Conservation (phyloP, 2,329 filamentous ascomycete species). For the Fusarium sp. region DNA sequence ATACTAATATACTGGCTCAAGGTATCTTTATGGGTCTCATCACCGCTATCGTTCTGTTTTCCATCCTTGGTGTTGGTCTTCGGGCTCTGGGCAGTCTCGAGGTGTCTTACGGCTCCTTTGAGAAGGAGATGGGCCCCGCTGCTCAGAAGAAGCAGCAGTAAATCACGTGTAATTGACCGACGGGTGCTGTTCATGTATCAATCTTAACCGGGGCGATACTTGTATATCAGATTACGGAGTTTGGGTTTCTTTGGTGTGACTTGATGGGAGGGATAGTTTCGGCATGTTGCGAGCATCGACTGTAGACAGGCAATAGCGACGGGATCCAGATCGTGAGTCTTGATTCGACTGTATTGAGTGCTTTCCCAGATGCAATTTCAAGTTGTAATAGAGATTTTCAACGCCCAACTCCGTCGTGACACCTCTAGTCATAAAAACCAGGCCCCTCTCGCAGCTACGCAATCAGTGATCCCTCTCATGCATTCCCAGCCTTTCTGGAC, state of each 20-base stretch:
- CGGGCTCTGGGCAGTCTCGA: conserved; percentile 81
- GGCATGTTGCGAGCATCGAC: conserved; percentile 37
- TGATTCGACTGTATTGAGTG: conserved; percentile 21
- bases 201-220: conserved; percentile 22
- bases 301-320: conserved; percentile 37
- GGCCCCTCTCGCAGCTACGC: conserved; percentile 1
- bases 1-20: conserved; percentile 51
- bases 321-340: conserved; percentile 17
- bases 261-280: conserved; percentile 41
- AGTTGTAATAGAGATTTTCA: conserved; percentile 28
- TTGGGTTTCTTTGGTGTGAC: conserved; percentile 44
- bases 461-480: neutral
- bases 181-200: conserved; percentile 26
- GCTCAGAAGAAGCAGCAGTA: conserved; percentile 79
- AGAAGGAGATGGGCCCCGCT: conserved; percentile 92
- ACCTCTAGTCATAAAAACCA: conserved; percentile 15
- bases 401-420: conserved; percentile 44
- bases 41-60: conserved; percentile 75
- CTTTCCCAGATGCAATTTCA: conserved; percentile 30
- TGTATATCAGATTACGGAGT: conserved; percentile 49
- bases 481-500: neutral
- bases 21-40: conserved; percentile 90
- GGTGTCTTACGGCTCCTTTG: conserved; percentile 93
- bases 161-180: conserved; percentile 24
- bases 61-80: conserved; percentile 83